phyloP scores from a whole-genome alignment of 1,284 basidiomycete genomes.

The Xerocomus nothofagi region DNA sequence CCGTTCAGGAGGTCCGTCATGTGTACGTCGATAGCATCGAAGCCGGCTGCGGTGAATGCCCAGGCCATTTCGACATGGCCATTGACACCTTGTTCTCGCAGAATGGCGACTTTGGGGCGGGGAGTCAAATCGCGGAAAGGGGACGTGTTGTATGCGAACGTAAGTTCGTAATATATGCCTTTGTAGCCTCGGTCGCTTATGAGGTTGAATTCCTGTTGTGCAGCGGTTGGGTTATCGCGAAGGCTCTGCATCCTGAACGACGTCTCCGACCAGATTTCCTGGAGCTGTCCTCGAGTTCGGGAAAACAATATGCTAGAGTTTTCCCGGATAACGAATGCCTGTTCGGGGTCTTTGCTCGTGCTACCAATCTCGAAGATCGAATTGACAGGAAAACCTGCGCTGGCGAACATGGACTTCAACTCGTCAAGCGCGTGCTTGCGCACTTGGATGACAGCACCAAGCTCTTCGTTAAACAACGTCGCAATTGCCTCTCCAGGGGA shows the following conservation, averaged over 20 bases:
- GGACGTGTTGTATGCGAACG: slow-evolving; percentile 53
- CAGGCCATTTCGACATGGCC: slow-evolving; percentile 99
- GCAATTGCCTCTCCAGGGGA: slow-evolving; percentile 57
- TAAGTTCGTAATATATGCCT: slow-evolving; percentile 81
- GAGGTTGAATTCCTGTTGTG: slow-evolving; percentile 81
- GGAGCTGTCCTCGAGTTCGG: slow-evolving; percentile 70
- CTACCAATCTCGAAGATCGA: slow-evolving; percentile 77
- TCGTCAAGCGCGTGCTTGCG: slow-evolving; percentile 57
- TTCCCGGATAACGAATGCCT: slow-evolving; percentile 64
- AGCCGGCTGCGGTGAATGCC: slow-evolving; percentile 92
- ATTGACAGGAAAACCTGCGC: slow-evolving; percentile 70
- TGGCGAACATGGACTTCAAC: slow-evolving; percentile 64
- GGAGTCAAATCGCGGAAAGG: slow-evolving; percentile 37
- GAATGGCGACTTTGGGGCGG: slow-evolving; percentile 89
- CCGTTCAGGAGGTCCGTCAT: slow-evolving; percentile 95
- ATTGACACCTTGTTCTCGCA: slow-evolving; percentile 98
- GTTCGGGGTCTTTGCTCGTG: slow-evolving; percentile 57
- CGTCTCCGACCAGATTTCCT: slow-evolving; percentile 91
- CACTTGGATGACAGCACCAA: slow-evolving; percentile 92
- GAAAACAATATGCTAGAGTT: slow-evolving; percentile 59
- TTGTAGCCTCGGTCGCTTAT: slow-evolving; percentile 64
- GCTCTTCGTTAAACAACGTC: slow-evolving; percentile 93
- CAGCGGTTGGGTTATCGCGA: slow-evolving; percentile 81
- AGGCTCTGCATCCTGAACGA: slow-evolving; percentile 90
- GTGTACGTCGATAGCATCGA: slow-evolving; percentile 94